phyloP scores from a whole-genome alignment of 495 filamentous ascomycete species.

The Penicillium samsonianum region DNA sequence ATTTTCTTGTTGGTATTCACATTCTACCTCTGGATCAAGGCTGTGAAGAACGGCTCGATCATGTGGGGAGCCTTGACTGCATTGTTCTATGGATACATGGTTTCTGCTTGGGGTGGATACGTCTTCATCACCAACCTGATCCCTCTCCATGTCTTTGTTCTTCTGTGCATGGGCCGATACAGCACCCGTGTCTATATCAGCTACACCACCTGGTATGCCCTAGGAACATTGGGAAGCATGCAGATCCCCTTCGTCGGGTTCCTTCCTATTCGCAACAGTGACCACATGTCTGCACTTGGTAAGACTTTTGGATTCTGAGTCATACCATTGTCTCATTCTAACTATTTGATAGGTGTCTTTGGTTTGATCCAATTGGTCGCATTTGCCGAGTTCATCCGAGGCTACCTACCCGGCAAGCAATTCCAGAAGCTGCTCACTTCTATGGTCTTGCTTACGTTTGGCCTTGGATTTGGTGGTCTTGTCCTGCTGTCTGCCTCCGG shows the following conservation, averaged over 20 bases:
- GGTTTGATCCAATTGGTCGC: conserved; percentile 92
- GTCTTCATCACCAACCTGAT: conserved; percentile 99
- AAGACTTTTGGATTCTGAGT: conserved; percentile 34
- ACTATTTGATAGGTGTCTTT: conserved; percentile 71
- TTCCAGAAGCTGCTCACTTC: conserved; percentile 84
- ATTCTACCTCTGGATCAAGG: conserved; percentile 99
- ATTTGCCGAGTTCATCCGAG: conserved; percentile 87
- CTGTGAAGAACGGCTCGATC: conserved; percentile 90
- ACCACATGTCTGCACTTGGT: conserved; percentile 98
- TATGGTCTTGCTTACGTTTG: conserved; percentile 75
- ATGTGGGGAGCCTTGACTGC: conserved; percentile 95
- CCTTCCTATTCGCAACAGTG: conserved; percentile 91
- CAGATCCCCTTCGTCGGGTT: conserved; percentile 99
- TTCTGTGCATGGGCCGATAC: conserved; percentile 96
- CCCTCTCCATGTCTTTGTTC: conserved; percentile 91
- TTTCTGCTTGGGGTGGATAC: conserved; percentile 98
- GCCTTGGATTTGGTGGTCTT: conserved; percentile 70
- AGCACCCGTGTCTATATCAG: conserved; percentile 92
- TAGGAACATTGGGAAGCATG: conserved; percentile 97
- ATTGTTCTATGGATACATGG: conserved; percentile 99
- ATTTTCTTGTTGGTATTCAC: conserved; percentile 99
- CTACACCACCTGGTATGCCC: conserved; percentile 96
- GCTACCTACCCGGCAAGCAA: conserved; percentile 84
- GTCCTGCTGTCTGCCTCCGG: conserved; percentile 83
- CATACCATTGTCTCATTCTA: conserved; percentile 68